A percentile compares a stretch with the other conserved stretches of the same genome.
Evolutionary conservation across 2,329 filamentous ascomycete genomes (phyloP).

Genomic region (Fusarium sp.): DNA sequence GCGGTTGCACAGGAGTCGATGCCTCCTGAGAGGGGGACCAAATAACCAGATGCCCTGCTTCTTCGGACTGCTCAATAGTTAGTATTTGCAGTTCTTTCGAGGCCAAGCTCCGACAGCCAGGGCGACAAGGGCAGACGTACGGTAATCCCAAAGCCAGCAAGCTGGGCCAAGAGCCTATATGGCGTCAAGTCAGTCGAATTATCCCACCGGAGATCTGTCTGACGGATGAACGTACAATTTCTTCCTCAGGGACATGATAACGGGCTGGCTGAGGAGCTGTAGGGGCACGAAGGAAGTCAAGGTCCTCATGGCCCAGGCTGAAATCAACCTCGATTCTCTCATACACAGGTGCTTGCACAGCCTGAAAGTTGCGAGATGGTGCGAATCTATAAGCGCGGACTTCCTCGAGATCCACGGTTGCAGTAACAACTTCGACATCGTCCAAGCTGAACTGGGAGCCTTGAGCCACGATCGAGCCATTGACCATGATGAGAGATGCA

Average conservation of each 20-base stretch:
- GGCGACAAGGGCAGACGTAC: neutral
- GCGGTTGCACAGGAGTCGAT: slow-evolving; percentile 36
- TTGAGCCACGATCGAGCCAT: slow-evolving; percentile 69
- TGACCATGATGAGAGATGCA: slow-evolving; percentile 67
- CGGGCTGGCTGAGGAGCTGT: slow-evolving; percentile 37
- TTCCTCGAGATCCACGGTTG: slow-evolving; percentile 75
- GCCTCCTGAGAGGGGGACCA: slow-evolving; percentile 30
- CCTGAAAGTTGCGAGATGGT: slow-evolving; percentile 65
- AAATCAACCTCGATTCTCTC: slow-evolving; percentile 33
- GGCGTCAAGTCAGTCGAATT: neutral
- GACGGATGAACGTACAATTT: slow-evolving; percentile 15
- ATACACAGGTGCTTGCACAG: slow-evolving; percentile 47
- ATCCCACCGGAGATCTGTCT: neutral
- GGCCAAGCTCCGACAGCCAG: neutral
- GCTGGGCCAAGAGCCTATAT: slow-evolving; percentile 18
- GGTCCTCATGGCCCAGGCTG: slow-evolving; percentile 45
- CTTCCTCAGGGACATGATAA: slow-evolving; percentile 36
- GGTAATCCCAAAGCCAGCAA: slow-evolving; percentile 32
- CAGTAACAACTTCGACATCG: slow-evolving; percentile 70
- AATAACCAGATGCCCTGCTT: slow-evolving; percentile 18
- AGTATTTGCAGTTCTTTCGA: neutral
- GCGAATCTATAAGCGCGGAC: slow-evolving; percentile 67
- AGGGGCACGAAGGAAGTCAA: slow-evolving; percentile 40
- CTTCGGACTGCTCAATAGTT: slow-evolving; percentile 7
- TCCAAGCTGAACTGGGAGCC: slow-evolving; percentile 67